Evolutionary conservation across 306 rosid species (phyloP).

Genomic region (Abrus pulchellus): DNA sequence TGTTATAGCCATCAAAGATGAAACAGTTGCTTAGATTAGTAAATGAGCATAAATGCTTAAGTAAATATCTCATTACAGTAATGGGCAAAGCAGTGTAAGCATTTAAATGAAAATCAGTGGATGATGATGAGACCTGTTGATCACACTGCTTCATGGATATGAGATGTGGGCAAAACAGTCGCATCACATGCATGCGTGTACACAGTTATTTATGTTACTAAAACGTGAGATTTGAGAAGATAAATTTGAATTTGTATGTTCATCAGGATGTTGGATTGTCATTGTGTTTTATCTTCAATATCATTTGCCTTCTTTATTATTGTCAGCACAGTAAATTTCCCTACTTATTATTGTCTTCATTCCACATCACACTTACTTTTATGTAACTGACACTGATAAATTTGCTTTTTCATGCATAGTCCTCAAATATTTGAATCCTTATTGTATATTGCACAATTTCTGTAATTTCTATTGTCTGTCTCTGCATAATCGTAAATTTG

Average conservation of each 20-base stretch:
- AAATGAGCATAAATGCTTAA: not conserved
- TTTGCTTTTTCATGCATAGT: constrained; percentile 11
- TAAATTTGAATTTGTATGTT: constrained; percentile 14
- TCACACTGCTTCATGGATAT: not conserved
- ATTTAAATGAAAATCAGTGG: not conserved
- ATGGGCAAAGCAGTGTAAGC: not conserved
- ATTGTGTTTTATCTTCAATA: not conserved
- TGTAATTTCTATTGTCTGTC: constrained; percentile 37
- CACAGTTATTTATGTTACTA: constrained; percentile 5
- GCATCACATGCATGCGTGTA: no score
- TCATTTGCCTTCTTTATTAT: constrained; percentile 36
- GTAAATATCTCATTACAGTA: not conserved
- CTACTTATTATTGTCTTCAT: constrained; percentile 16
- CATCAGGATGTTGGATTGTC: constrained; percentile 20
- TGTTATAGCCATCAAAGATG: not conserved
- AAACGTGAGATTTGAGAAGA: not conserved
- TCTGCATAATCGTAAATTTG: constrained; percentile 6
- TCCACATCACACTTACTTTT: not conserved
- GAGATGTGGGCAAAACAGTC: constrained; percentile 11
- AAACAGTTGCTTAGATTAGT: not conserved
- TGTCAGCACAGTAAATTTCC: constrained; percentile 20
- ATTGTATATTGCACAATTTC: constrained; percentile 22
- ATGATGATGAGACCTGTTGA: not conserved
- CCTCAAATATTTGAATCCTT: constrained; percentile 6
- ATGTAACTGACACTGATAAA: constrained; percentile 7